These are phyloP conservation scores for Starmerella sirachaensis DNA, from an alignment of 805 yeast species.

Conservation along the genomic window DNA sequence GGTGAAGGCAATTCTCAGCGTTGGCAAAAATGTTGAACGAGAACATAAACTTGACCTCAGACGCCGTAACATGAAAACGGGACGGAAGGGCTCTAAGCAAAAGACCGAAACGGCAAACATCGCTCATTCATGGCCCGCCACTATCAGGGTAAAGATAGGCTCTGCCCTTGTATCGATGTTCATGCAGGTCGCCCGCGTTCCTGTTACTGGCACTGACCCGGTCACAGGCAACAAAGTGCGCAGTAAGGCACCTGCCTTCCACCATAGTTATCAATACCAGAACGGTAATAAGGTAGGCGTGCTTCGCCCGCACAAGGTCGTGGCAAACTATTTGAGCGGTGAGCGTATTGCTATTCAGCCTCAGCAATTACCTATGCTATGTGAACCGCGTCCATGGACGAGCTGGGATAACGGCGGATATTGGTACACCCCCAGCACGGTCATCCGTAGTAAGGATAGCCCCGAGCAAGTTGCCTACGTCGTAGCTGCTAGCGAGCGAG, in stretches of 20 bases:
- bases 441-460: constrained; percentile 70
- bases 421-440: constrained; percentile 44
- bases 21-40: constrained; percentile 73
- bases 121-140: constrained; percentile 40
- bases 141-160: constrained; percentile 60
- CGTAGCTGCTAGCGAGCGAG: constrained; percentile 66
- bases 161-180: constrained; percentile 63
- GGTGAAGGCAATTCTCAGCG: constrained; percentile 65
- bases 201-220: constrained; percentile 73
- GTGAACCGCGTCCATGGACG: constrained; percentile 82
- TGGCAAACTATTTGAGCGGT: constrained; percentile 55
- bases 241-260: constrained; percentile 80
- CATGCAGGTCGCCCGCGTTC: constrained; percentile 70
- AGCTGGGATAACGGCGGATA: constrained; percentile 78
- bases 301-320: constrained; percentile 56
- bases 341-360: constrained; percentile 62
- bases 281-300: constrained; percentile 75
- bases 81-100: neutral
- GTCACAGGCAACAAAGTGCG: constrained; percentile 51
- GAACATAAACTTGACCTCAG: constrained; percentile 42
- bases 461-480: constrained; percentile 85
- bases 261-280: constrained; percentile 73
- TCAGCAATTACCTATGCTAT: constrained; percentile 84
- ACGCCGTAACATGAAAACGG: constrained; percentile 2
- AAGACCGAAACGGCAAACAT: constrained; percentile 3